Conservation (phyloP, 495 filamentous ascomycete species). For the Xylaria castorea region DNA sequence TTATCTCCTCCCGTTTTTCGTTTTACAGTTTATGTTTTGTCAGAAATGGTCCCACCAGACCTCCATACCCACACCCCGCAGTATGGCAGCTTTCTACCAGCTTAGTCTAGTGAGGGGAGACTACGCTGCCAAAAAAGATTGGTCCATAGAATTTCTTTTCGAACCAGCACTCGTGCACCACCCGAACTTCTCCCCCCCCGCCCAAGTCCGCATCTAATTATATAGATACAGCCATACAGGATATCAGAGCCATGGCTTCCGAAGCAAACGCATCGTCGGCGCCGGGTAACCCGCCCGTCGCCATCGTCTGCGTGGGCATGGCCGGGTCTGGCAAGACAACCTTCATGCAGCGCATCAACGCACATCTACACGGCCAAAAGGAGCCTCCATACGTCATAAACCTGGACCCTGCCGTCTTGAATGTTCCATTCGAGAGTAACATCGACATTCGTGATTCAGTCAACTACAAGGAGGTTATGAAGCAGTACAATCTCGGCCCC, state of each 20-base stretch:
- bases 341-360: slow-evolving; percentile 97
- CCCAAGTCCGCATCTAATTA: not conserved
- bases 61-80: slow-evolving; percentile 21
- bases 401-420: slow-evolving; percentile 92
- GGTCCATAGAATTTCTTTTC: not conserved
- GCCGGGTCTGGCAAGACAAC: slow-evolving; percentile 97
- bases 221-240: not conserved
- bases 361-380: slow-evolving; percentile 78
- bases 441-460: slow-evolving; percentile 99
- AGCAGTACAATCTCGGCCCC: slow-evolving; percentile 95
- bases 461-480: slow-evolving; percentile 99
- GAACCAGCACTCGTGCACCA: not conserved
- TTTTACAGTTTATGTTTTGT: no score
- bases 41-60: no score
- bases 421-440: slow-evolving; percentile 96
- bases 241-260: slow-evolving; percentile 17
- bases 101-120: not conserved
- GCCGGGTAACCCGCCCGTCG: slow-evolving; percentile 49
- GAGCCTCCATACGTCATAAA: slow-evolving; percentile 92
- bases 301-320: slow-evolving; percentile 97
- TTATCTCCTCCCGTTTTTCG: no score
- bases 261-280: slow-evolving; percentile 22
- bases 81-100: not conserved
- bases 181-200: not conserved
- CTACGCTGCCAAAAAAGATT: slow-evolving; percentile 1